Conservation (phyloP, 176 grass and related monocot species). For the Aegilops bicornis region DNA sequence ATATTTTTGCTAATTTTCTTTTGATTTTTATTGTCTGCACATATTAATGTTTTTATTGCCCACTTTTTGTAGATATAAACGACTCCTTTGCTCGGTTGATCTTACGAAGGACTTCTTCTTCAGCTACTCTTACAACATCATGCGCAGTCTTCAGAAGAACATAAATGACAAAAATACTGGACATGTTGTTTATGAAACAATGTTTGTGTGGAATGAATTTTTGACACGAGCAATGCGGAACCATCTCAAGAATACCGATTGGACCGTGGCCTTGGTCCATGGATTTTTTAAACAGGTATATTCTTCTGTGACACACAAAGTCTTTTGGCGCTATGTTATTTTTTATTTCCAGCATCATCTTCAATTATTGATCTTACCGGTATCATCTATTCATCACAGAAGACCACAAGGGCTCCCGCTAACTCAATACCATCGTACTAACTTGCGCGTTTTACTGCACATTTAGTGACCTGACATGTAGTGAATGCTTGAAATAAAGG, state of each 20-base stretch:
- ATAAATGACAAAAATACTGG: conserved; percentile 55
- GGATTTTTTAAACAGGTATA: conserved; percentile 98
- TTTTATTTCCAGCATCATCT: conserved; percentile 22
- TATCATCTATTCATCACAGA: conserved; percentile 35
- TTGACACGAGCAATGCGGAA: conserved; percentile 70
- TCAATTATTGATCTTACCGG: conserved; percentile 30
- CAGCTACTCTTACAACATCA: conserved; percentile 99
- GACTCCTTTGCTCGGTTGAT: conserved; percentile 79
- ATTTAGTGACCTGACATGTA: conserved; percentile 42
- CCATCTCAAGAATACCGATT: conserved; percentile 81
- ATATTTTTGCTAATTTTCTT: not conserved
- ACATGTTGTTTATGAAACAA: conserved; percentile 78
- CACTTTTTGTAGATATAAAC: conserved; percentile 76
- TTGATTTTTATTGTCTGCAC: conserved; percentile 8
- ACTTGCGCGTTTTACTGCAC: conserved; percentile 33
- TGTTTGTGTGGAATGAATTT: conserved; percentile 99
- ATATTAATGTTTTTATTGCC: conserved; percentile 31
- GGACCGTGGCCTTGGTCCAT: conserved; percentile 89
- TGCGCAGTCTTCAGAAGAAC: conserved; percentile 97
- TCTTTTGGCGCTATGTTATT: not conserved
- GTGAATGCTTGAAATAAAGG: conserved; percentile 52
- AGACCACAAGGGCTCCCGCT: conserved; percentile 36
- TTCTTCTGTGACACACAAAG: not conserved
- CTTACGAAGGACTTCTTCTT: conserved; percentile 99
- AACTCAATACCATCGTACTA: conserved; percentile 49